Evolutionary conservation across 1,139 yeast species (phyloP).

Genomic region (Arxiozyma telluris): DNA sequence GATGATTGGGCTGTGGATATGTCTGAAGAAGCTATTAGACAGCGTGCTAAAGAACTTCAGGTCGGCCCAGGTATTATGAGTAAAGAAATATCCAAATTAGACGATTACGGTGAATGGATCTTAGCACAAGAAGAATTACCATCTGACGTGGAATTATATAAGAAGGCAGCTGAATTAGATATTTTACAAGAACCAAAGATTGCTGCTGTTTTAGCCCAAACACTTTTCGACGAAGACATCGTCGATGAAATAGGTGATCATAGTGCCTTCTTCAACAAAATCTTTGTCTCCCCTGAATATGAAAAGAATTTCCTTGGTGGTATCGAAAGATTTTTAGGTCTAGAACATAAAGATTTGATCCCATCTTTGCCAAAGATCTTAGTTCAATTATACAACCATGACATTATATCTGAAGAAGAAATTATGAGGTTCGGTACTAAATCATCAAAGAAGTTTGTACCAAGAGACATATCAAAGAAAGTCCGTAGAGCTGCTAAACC

Average conservation of each 20-base stretch:
- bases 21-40: slow-evolving; percentile 93
- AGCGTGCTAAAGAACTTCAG: slow-evolving; percentile 83
- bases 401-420: slow-evolving; percentile 74
- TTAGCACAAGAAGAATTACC: slow-evolving; percentile 53
- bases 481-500: slow-evolving; percentile 96
- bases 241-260: slow-evolving; percentile 66
- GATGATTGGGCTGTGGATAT: slow-evolving; percentile 98
- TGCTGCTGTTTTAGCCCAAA: slow-evolving; percentile 86
- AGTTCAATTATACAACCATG: slow-evolving; percentile 72
- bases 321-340: slow-evolving; percentile 83
- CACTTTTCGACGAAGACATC: slow-evolving; percentile 73
- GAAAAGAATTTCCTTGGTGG: slow-evolving; percentile 94
- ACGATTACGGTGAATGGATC: slow-evolving; percentile 89
- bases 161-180: slow-evolving; percentile 75
- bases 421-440: slow-evolving; percentile 81
- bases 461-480: slow-evolving; percentile 85
- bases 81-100: slow-evolving; percentile 38
- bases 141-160: slow-evolving; percentile 81
- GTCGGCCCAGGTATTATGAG: slow-evolving; percentile 39
- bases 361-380: slow-evolving; percentile 72
- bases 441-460: slow-evolving; percentile 87
- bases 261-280: slow-evolving; percentile 71
- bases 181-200: slow-evolving; percentile 67
- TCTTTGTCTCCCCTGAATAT: slow-evolving; percentile 54
- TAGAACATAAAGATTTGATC: slow-evolving; percentile 69